Base-by-base conservation (phyloP, 345 rosid genomes). In the Bretschneidera sinensis region DNA sequence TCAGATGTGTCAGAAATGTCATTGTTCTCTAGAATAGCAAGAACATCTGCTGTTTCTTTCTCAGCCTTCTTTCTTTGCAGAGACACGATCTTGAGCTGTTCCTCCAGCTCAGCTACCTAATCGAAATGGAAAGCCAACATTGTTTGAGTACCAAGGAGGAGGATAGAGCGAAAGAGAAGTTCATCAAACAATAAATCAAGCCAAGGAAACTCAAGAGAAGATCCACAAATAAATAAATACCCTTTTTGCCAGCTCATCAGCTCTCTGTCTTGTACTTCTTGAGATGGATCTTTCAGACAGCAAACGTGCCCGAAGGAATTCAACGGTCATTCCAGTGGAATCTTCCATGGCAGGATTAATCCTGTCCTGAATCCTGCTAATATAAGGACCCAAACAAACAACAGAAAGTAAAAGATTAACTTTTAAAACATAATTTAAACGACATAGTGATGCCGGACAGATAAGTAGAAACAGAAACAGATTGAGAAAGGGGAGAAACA, bases 241-340 rank as follows among this genome's bases (percentile, higher is more conserved):
- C 86, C 85, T 81, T 69, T 73, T 72, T 50, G 83, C 82, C 43
- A 94, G 89, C 55, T 83, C 95, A 69, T 83, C 87, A 43, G 88
- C 95, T 79, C 95, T 87, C 57, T 86, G 92, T 74, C 87, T 84
- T 20, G 91, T 87, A 67, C 83, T 83, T 72, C 62, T 87, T 58
- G 97, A 94, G 33, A 90, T 89, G 63, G 95, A 74, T 85, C 99
- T 85, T 72, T 94, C 97, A 48, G 99, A 69, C 55, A 84, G 84
- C 51, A 94, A 72, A 57, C 91, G 89, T 24, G 85, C 91, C 35
- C 97, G 84, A 59, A 94, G 96, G 73, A 87, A 87, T 60, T 87
- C 95, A 67, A 94, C 73, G 4, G 97, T 92, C 84, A 77, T 71
- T 14, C 84, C 69, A 54, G 74, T 66, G 17, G 91, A 80, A 84